Conservation (phyloP, 306 rosid genomes). For the Luffa aegyptiaca region DNA sequence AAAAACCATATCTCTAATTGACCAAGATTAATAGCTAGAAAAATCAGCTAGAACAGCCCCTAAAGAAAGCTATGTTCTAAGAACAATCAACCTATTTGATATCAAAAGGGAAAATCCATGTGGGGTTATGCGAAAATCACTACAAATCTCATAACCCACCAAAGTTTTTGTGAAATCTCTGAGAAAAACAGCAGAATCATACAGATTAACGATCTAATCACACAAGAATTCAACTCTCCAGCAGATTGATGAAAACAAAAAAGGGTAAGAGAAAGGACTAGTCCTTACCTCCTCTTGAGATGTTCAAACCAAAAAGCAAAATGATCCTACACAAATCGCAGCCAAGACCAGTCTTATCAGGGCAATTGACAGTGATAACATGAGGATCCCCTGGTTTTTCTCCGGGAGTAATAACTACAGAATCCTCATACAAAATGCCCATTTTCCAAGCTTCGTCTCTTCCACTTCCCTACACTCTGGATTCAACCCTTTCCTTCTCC, state of each 20-base stretch:
- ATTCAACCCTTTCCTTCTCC: constrained; percentile 6
- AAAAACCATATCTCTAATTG: not conserved
- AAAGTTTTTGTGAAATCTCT: not conserved
- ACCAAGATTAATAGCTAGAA: not conserved
- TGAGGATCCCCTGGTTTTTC: constrained; percentile 36
- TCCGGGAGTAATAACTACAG: constrained; percentile 27
- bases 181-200: not conserved
- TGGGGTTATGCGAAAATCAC: not conserved
- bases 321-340: constrained; percentile 47
- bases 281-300: constrained; percentile 39
- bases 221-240: not conserved
- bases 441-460: constrained; percentile 3
- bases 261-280: not conserved
- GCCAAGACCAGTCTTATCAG: constrained; percentile 46
- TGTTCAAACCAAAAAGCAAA: constrained; percentile 43
- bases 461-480: not conserved
- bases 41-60: not conserved
- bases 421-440: constrained; percentile 37
- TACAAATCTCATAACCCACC: not conserved
- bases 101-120: not conserved
- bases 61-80: not conserved
- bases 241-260: not conserved
- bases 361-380: constrained; percentile 49
- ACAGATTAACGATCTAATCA: not conserved
- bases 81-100: not conserved